Conservation (phyloP, 192 early-diverging fungal species). For the Spizellomyces sp. region DNA sequence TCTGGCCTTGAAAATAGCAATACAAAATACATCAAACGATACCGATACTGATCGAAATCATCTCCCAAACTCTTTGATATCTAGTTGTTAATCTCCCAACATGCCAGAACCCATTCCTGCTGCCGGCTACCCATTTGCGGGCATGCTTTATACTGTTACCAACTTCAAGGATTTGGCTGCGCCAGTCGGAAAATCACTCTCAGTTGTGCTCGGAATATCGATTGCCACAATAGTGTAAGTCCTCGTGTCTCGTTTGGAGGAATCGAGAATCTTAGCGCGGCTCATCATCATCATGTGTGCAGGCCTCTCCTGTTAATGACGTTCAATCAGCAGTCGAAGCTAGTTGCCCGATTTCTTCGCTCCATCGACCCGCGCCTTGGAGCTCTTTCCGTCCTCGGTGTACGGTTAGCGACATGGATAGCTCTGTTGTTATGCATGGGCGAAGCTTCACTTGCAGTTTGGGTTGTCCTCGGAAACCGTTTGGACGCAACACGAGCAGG, state of each 20-base stretch:
- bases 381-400: constrained; percentile 4
- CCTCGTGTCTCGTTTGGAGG: neutral
- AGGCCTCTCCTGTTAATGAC: constrained; percentile 20
- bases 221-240: constrained; percentile 24
- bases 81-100: neutral
- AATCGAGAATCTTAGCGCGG: too few relatives aligned
- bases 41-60: too few relatives aligned
- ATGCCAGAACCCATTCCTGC: constrained; percentile 8
- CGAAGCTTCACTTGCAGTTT: constrained; percentile 18
- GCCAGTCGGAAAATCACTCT: constrained; percentile 21
- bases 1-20: too few relatives aligned
- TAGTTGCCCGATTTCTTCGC: neutral
- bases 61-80: too few relatives aligned
- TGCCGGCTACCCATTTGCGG: constrained; percentile 17
- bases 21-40: too few relatives aligned
- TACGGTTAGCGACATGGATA: constrained; percentile 20
- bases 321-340: constrained; percentile 3
- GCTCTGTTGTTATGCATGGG: constrained; percentile 8
- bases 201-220: constrained; percentile 23
- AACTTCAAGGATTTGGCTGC: constrained; percentile 21
- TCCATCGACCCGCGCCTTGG: constrained; percentile 1
- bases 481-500: constrained; percentile 11
- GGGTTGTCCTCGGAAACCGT: constrained; percentile 1
- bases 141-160: constrained; percentile 20
- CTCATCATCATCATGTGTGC: neutral